Evolutionary conservation across 176 grass and related monocot genomes (phyloP), one percentile per base, ranked within the genome.

Genomic region (Carex cristatella): DNA sequence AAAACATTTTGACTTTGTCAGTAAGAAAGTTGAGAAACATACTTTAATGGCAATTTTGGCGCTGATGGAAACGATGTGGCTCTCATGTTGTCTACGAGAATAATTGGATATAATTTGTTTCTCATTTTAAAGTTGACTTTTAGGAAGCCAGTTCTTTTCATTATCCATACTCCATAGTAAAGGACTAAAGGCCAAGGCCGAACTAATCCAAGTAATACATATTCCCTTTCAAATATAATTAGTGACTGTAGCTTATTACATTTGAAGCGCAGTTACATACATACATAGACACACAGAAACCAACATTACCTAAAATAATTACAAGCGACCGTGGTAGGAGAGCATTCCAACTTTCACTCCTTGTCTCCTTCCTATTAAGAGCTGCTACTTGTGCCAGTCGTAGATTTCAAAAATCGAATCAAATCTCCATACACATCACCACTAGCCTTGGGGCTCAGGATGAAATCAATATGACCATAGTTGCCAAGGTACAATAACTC

Each of bases 391-490:
- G 46, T 65, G 83, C 67, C 95, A 3, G 1, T 23, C 62, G 80
- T 85, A 48, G 86, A 85, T 75, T 82, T 87, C 31, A 94, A 88
- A 89, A 98, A 98, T 76, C 74, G 69, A 84, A 93, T 91, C 51
- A 94, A 72, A 79, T 91, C 57, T 23, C 79, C 79, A 77, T 94
- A 98, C 40, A 94, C 92, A 83, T 98, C 95, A 3, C 85, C 89
- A 81, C 90, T 93, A 33, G 92, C 95, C 79, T 84, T 94, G 37
- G 88, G 81, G n/a, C 86, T 79, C 58, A 85, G n/a, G 76, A 82
- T 87, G 81, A 89, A 92, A 86, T 97, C 92, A 18, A 98, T 84
- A 81, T 98, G 92, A 15, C 92, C 95, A 18, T 97, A 97, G 62
- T 90, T 89, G 54, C 84, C 48, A 68, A 97, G 58, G 72, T 97